These are phyloP conservation scores for Gastrolobium bilobum DNA, from an alignment of 306 rosid species.

Conservation along the genomic window DNA sequence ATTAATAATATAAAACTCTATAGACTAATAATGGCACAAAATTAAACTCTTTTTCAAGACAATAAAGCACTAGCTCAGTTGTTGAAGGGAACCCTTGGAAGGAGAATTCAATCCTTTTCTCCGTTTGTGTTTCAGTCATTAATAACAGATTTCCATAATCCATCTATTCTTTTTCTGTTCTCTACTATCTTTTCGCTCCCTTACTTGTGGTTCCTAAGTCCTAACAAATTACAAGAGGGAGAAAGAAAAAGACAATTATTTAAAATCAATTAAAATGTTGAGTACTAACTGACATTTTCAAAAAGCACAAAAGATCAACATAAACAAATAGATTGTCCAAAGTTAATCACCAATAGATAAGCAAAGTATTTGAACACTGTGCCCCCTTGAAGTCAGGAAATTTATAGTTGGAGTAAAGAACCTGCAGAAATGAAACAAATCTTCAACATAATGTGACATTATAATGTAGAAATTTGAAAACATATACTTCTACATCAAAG, in stretches of 20 bases:
- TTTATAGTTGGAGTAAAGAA: constrained; percentile 88
- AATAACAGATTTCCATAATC: no score
- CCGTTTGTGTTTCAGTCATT: no score
- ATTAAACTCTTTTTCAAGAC: neutral
- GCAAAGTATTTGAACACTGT: constrained; percentile 79
- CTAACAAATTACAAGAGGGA: neutral
- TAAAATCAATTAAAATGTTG: neutral
- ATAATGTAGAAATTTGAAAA: constrained; percentile 12
- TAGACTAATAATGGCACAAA: neutral
- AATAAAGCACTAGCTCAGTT: constrained; percentile 29
- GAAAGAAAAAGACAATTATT: constrained; percentile 10
- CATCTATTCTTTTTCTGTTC: no score
- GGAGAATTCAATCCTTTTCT: no score
- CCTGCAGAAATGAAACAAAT: constrained; percentile 65
- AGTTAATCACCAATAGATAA: constrained; percentile 76
- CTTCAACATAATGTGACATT: constrained; percentile 43
- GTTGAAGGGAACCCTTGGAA: no score
- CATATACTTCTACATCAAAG: constrained; percentile 12
- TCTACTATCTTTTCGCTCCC: no score
- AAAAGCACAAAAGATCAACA: constrained; percentile 23
- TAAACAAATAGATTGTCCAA: constrained; percentile 24
- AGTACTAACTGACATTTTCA: neutral
- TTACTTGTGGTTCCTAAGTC: no score
- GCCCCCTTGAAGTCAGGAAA: constrained; percentile 79
- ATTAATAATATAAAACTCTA: constrained; percentile 8